phyloP scores from a whole-genome alignment of 345 rosid species.

The Conringia planisiliqua region DNA sequence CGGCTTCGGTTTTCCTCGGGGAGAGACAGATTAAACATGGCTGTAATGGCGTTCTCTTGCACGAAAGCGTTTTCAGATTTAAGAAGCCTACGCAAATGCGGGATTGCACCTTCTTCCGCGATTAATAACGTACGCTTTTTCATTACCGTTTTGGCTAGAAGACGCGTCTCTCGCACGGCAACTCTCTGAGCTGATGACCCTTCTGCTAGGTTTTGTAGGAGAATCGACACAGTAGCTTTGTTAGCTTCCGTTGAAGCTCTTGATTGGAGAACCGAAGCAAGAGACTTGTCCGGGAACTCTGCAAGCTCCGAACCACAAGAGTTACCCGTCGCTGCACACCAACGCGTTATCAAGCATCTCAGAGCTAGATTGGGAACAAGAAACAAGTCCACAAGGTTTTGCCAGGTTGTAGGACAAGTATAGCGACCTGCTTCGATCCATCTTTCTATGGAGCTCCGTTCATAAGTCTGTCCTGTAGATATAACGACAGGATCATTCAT shows the following conservation, averaged over 20 bases:
- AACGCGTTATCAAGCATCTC: constrained; percentile 60
- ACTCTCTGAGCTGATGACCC: constrained; percentile 56
- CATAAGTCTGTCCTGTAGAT: constrained; percentile 80
- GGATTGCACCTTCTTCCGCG: constrained; percentile 81
- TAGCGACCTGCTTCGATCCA: constrained; percentile 79
- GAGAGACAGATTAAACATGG: constrained; percentile 59
- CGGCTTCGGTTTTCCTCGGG: constrained; percentile 60
- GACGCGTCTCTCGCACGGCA: constrained; percentile 69
- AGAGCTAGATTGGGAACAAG: constrained; percentile 75
- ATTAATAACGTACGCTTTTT: constrained; percentile 62
- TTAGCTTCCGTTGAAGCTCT: constrained; percentile 68
- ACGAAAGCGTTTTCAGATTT: constrained; percentile 50
- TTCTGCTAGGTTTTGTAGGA: constrained; percentile 49
- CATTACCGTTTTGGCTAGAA: constrained; percentile 64
- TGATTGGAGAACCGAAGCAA: constrained; percentile 45
- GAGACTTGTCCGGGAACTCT: constrained; percentile 43
- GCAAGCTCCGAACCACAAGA: constrained; percentile 43
- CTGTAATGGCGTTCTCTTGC: constrained; percentile 75
- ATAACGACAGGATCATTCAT: constrained; percentile 76
- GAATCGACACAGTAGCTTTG: constrained; percentile 57
- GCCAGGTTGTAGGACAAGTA: constrained; percentile 76
- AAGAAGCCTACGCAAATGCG: constrained; percentile 50
- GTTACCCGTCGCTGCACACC: constrained; percentile 65
- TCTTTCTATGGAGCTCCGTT: constrained; percentile 63
- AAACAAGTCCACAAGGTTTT: constrained; percentile 44